Evolutionary conservation across 768 basidiomycete genomes (phyloP).

Genomic region (Termitomyces sp.): DNA sequence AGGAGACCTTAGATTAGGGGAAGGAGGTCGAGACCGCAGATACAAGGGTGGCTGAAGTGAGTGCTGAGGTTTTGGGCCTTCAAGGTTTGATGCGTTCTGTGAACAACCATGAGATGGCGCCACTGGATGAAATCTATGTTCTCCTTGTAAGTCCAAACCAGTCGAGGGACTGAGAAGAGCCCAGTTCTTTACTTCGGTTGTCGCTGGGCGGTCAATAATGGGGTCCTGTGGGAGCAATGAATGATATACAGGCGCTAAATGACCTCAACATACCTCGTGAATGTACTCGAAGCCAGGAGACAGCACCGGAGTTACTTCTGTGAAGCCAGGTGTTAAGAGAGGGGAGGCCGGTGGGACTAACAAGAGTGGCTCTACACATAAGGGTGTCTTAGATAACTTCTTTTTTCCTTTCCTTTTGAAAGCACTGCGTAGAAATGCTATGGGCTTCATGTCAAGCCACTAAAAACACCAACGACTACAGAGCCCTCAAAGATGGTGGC

Average conservation of each 20-base stretch:
- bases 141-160: slow-evolving; percentile 6
- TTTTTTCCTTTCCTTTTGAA: slow-evolving; percentile 34
- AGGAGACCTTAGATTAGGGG: slow-evolving; percentile 11
- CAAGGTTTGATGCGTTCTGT: slow-evolving; percentile 12
- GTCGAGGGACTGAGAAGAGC: background rate
- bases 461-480: background rate
- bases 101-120: slow-evolving; percentile 16
- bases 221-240: background rate
- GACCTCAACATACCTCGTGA: background rate
- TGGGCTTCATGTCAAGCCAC: slow-evolving; percentile 28
- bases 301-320: background rate
- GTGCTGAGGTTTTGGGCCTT: slow-evolving; percentile 15
- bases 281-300: slow-evolving; percentile 4
- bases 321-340: background rate
- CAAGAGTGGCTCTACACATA: background rate
- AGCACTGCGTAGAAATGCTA: slow-evolving; percentile 33
- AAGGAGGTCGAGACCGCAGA: slow-evolving; percentile 10
- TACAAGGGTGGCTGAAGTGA: slow-evolving; percentile 26
- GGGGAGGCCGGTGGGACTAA: slow-evolving; percentile 3
- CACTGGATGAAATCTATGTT: slow-evolving; percentile 12
- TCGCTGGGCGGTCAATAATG: background rate
- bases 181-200: background rate
- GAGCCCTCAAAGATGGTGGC: background rate
- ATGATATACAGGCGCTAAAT: background rate
- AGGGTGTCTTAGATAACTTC: slow-evolving; percentile 13